These are phyloP conservation scores for Fusarium sp. DNA, from an alignment of 2,329 filamentous ascomycete genomes.

Conservation along the genomic window DNA sequence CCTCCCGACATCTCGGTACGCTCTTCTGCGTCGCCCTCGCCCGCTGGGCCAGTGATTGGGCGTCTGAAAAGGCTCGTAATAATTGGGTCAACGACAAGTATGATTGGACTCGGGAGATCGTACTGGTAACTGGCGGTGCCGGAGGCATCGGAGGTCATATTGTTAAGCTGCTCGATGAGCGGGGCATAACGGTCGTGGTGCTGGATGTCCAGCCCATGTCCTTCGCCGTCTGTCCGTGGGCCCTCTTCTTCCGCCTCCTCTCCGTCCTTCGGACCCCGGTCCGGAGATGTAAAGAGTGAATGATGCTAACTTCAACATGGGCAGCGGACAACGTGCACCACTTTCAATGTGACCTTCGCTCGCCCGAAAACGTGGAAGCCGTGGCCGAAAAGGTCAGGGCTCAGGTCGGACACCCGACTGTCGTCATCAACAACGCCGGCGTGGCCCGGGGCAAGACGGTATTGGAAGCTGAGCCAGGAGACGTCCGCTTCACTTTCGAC, in stretches of 20 bases:
- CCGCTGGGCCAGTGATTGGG: constrained; percentile 43
- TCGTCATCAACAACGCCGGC: constrained; percentile 77
- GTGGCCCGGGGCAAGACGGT: constrained; percentile 68
- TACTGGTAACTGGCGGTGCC: constrained; percentile 77
- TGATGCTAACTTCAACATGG: constrained; percentile 17
- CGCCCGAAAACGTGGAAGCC: constrained; percentile 58
- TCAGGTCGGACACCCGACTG: constrained; percentile 68
- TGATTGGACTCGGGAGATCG: constrained; percentile 73
- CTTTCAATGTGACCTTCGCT: constrained; percentile 75
- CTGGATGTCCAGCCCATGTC: constrained; percentile 72
- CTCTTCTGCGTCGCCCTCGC: constrained; percentile 46
- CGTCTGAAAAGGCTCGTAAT: constrained; percentile 48
- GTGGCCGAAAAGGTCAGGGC: constrained; percentile 62
- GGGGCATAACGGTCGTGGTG: constrained; percentile 71
- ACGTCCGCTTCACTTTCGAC: constrained; percentile 72
- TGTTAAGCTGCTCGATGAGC: constrained; percentile 69
- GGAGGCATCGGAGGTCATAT: constrained; percentile 75
- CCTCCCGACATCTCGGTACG: constrained; percentile 57
- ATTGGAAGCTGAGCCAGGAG: constrained; percentile 62
- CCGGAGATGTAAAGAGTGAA: constrained; percentile 3
- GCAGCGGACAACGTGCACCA: constrained; percentile 64
- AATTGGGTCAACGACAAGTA: constrained; percentile 56
- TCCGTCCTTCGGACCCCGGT: background rate
- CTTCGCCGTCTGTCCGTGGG: constrained; percentile 58
- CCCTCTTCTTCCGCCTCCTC: too few species aligned